Base-by-base conservation (phyloP, 768 basidiomycete genomes). In the Kwoniella sp. region DNA sequence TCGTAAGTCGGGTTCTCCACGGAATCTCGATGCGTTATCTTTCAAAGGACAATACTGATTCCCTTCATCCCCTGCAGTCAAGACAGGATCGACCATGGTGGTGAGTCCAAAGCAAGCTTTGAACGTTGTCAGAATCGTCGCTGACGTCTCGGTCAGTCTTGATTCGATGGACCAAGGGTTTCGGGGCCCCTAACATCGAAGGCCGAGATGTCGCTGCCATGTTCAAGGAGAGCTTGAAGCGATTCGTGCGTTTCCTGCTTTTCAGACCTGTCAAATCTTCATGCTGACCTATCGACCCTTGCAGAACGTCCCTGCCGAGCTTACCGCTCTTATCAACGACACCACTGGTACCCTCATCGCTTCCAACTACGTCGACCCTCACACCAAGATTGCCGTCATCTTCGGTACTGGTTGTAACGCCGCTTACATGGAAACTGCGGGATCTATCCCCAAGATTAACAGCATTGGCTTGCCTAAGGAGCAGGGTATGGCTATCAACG, bases 91-190 rank as follows among this genome's bases (percentile, higher is more conserved):
- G 92, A 98, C 79, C 92, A 97, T 66, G 95, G 92, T 24, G 77
- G 77, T 77, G 36, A 65, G 77, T 62, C 33, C 19, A 40, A 33
- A 1, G 25, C 57, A n/a, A 36, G 7, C 1, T 22, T 10, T 15
- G 17, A n/a, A 54, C 25, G 8, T 21, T 37, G 24, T 9, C 27
- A 6, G 15, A 29, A 37, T 13, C 13, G 48, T 1, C 5, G 57
- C 72, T 73, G 55, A 70, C 58, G 22, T 17, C 40, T 19, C 40
- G 13, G n/a, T 56, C 17, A 74, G 85, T 86, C 64, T 88, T 98
- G 37, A 92, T 97, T 73, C 89, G 95, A 19, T 99, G 96, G 96
- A 99, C 96, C n/a, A 99, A 99, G 81, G 96, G 96, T 68, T 98
- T 98, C 72, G 92, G 92, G 30, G 90, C 90, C 0, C 78, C 85